Conservation (phyloP, 768 basidiomycete species). For the Mycena rosella region DNA sequence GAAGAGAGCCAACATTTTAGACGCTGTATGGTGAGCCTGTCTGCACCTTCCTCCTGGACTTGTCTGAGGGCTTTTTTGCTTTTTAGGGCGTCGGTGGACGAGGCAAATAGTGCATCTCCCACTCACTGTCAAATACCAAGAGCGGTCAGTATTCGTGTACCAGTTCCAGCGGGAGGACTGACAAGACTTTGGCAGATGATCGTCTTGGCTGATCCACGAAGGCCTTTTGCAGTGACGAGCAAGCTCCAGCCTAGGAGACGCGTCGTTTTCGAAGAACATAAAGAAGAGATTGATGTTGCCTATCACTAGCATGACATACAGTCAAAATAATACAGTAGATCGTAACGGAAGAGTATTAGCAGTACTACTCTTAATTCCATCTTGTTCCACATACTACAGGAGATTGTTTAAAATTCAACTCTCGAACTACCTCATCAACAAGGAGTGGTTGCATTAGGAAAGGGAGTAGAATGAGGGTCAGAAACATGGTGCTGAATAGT, state of each 20-base stretch:
- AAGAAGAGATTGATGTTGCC: slow-evolving; percentile 1
- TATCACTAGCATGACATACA: neutral
- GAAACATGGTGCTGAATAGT: no score
- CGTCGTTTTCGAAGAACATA: slow-evolving; percentile 1
- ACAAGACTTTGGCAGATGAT: neutral
- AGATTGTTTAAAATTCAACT: no score
- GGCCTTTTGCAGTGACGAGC: slow-evolving; percentile 21
- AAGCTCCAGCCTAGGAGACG: slow-evolving; percentile 14
- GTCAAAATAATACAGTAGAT: no score
- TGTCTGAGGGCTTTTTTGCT: neutral
- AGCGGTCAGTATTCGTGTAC: slow-evolving; percentile 1
- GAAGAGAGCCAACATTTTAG: neutral
- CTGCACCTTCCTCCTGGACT: neutral
- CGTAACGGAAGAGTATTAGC: no score
- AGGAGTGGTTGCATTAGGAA: no score
- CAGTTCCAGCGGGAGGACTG: neutral
- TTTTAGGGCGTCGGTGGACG: slow-evolving; percentile 16
- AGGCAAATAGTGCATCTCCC: slow-evolving; percentile 3
- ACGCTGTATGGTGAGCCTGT: slow-evolving; percentile 9
- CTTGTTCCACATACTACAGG: no score
- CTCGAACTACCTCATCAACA: no score
- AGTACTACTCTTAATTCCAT: no score
- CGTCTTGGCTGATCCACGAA: neutral
- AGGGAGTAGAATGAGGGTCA: no score
- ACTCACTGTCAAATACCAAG: slow-evolving; percentile 12